A percentile compares a stretch with the other conserved stretches of the same genome.
phyloP scores from a whole-genome alignment of 345 rosid genomes.

The Citrus medica region DNA sequence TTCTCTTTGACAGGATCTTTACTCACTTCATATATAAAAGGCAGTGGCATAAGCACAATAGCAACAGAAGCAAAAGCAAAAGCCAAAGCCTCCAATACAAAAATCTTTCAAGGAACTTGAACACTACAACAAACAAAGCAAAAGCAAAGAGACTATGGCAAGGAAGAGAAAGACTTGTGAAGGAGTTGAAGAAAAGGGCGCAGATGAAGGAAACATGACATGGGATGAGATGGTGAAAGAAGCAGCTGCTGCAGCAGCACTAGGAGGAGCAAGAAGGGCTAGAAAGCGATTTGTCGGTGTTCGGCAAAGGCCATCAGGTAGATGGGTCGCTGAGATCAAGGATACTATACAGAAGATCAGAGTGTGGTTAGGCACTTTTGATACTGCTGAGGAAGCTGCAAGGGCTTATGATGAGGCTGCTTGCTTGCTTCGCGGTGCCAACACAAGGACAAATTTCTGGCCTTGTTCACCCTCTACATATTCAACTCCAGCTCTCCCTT shows the following conservation, averaged over 20 bases:
- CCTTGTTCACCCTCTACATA: conserved; percentile 41
- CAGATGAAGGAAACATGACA: conserved; percentile 25
- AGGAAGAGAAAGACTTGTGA: conserved; percentile 47
- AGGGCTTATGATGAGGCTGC: conserved; percentile 68
- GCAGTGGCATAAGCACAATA: background rate
- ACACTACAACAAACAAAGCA: background rate
- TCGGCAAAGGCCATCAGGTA: conserved; percentile 53
- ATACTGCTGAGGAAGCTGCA: conserved; percentile 55
- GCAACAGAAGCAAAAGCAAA: background rate
- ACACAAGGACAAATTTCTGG: conserved; percentile 52
- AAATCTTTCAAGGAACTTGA: background rate
- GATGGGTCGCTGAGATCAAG: conserved; percentile 64
- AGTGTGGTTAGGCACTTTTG: conserved; percentile 53
- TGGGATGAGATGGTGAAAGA: conserved; percentile 56
- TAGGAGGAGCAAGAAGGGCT: conserved; percentile 38
- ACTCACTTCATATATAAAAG: conserved; percentile 22
- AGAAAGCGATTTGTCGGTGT: conserved; percentile 52
- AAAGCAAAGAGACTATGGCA: conserved; percentile 27
- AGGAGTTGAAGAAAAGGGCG: conserved; percentile 20
- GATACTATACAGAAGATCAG: conserved; percentile 59
- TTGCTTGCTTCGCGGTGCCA: conserved; percentile 49
- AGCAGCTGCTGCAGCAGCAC: conserved; percentile 32
- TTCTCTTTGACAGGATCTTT: conserved; percentile 32
- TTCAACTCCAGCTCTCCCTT: conserved; percentile 44
- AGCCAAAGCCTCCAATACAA: background rate